A percentile compares a stretch with the other conserved stretches of the same genome.
These are phyloP conservation scores for Saturnispora galanensis DNA, from an alignment of 805 yeast genomes.

Conservation along the genomic window DNA sequence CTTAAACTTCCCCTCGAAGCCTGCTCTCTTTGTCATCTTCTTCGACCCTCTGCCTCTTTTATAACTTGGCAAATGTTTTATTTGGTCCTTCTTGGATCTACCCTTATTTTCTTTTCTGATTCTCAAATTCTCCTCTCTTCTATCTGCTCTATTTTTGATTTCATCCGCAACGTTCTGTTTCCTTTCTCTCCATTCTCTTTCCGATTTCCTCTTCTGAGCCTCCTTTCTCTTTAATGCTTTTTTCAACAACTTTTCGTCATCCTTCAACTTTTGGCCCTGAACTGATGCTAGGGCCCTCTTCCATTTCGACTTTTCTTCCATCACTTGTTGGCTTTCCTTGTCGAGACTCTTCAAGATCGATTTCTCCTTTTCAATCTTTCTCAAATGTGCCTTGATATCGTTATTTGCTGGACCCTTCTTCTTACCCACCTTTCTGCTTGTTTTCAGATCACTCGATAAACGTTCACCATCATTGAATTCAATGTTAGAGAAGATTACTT, in stretches of 20 bases:
- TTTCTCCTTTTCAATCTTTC: constrained; percentile 65
- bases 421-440: constrained; percentile 46
- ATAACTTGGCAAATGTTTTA: constrained; percentile 55
- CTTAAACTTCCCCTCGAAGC: constrained; percentile 63
- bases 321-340: constrained; percentile 47
- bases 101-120: constrained; percentile 82
- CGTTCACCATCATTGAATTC: constrained; percentile 74
- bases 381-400: constrained; percentile 77
- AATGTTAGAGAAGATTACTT: constrained; percentile 70
- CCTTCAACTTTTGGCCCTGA: constrained; percentile 81
- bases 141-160: constrained; percentile 64
- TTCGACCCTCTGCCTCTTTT: constrained; percentile 34
- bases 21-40: constrained; percentile 38
- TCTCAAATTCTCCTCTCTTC: constrained; percentile 86
- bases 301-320: constrained; percentile 76
- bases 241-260: constrained; percentile 79
- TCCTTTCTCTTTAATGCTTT: constrained; percentile 82
- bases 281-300: constrained; percentile 71
- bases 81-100: constrained; percentile 63
- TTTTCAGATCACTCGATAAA: constrained; percentile 61
- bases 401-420: constrained; percentile 79
- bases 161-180: constrained; percentile 69
- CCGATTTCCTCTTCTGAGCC: constrained; percentile 74
- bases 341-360: constrained; percentile 49
- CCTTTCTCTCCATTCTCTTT: constrained; percentile 87